Evolutionary conservation across 371 early-diverging fungal species (phyloP).

Genomic region (Circinella minor): DNA sequence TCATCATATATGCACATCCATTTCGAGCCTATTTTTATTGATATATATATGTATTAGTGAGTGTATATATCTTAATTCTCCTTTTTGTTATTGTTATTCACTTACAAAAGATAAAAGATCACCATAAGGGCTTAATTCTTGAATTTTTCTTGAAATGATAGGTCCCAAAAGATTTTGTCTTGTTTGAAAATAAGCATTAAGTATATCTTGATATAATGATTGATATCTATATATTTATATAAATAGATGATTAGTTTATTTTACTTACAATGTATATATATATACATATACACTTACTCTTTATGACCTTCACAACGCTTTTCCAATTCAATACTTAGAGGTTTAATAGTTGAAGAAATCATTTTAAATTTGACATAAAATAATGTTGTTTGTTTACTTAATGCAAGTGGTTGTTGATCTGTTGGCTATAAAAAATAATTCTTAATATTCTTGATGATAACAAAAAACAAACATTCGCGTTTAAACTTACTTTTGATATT

Average conservation of each 20-base stretch:
- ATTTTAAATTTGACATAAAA: conserved; percentile 83
- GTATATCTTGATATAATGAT: conserved; percentile 74
- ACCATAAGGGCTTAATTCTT: conserved; percentile 56
- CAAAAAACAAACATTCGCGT: no score
- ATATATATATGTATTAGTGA: not conserved
- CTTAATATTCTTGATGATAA: not conserved
- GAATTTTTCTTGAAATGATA: conserved; percentile 65
- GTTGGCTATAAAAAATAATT: not conserved
- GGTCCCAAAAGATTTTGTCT: conserved; percentile 73
- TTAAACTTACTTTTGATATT: conserved; percentile 29
- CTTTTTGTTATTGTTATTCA: not conserved
- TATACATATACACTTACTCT: conserved; percentile 59
- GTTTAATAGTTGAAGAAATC: conserved; percentile 64
- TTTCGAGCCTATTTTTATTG: conserved; percentile 59
- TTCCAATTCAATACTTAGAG: conserved; percentile 76
- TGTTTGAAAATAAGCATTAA: conserved; percentile 71
- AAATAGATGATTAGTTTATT: not conserved
- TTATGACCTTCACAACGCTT: conserved; percentile 66
- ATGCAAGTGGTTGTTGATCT: conserved; percentile 11
- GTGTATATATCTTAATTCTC: no score
- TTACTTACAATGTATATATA: not conserved
- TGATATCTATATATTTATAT: conserved; percentile 63
- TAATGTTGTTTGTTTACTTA: conserved; percentile 53
- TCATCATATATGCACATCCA: conserved; percentile 81
- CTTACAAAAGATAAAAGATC: conserved; percentile 76